Base-by-base conservation (phyloP, 1,284 basidiomycete species). In the Ganoderma lingzhi region DNA sequence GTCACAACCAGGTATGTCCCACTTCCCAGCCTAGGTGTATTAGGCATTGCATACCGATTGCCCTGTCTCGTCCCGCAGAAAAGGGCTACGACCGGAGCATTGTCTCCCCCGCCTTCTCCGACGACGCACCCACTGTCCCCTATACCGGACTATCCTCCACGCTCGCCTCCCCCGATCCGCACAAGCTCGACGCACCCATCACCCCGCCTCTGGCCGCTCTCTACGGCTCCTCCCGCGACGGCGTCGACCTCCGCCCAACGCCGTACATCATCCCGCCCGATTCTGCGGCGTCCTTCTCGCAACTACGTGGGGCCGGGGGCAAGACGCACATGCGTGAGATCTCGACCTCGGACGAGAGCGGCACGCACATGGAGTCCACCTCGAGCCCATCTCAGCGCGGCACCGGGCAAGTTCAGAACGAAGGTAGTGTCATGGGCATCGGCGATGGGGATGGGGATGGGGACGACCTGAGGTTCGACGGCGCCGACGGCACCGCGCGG, bases 111-210 rank as follows among this genome's bases (percentile, higher is more conserved):
- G 23, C 15, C 35, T 3, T 8, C 4, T 8, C 35, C 35, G 23
- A 23, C 23, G 23, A 23, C 23, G 23, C 23, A 23, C 23, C 23
- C 23, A 23, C 23, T 23, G 23, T 23, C 23, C 23, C 23, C 23
- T 23, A 23, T 23, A 23, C 23, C 23, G 23, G 23, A 1, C 23
- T 23, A 23, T 23, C 23, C 23, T 37, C 55, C 17, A 37, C 55
- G 30, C 32, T 58, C 30, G 32, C 77, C 39, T 73, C 70, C 42
- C 68, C 68, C 3, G 77, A 79, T 58, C 73, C 77, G 14, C 74
- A 74, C 58, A 77, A 77, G 12, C 69, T 72, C 0, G 23, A 77
- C 75, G 12, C 69, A 23, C 23, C 23, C 23, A 23, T 72, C 0
- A 77, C 75, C 6, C 76, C 71, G 19, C 76, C 78, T 23, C 23